Evolutionary conservation across 1,284 basidiomycete species (phyloP).

Genomic region (Boletus sp.): DNA sequence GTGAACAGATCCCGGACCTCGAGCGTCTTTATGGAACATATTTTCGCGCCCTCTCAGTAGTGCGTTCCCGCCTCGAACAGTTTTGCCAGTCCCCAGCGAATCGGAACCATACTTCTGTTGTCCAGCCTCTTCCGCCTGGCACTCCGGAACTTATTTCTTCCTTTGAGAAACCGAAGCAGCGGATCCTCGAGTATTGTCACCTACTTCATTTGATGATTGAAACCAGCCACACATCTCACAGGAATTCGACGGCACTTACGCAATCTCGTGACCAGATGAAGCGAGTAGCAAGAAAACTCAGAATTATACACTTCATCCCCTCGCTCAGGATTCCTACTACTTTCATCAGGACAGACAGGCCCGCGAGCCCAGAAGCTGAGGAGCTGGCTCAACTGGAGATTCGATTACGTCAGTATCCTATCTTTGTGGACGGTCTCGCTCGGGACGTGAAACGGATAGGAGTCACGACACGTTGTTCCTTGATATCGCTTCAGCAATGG

Average conservation of each 20-base stretch:
- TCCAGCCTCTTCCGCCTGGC: conserved; percentile 54
- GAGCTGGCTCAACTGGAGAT: conserved; percentile 53
- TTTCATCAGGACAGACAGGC: neutral
- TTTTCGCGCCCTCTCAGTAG: conserved; percentile 80
- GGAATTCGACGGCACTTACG: conserved; percentile 53
- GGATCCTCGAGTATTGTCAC: conserved; percentile 86
- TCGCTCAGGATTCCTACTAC: neutral
- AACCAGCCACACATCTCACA: conserved; percentile 74
- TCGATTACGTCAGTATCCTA: conserved; percentile 52
- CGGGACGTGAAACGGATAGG: conserved; percentile 60
- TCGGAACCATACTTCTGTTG: neutral
- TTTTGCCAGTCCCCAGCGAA: neutral
- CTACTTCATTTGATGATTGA: conserved; percentile 78
- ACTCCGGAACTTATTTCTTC: conserved; percentile 91
- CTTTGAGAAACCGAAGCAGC: conserved; percentile 89
- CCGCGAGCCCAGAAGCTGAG: conserved; percentile 47
- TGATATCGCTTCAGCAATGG: conserved; percentile 53
- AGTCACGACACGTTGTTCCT: conserved; percentile 33
- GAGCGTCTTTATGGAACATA: conserved; percentile 81
- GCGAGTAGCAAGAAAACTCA: conserved; percentile 78
- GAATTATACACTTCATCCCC: conserved; percentile 43
- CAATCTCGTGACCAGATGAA: conserved; percentile 70
- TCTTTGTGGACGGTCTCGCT: conserved; percentile 60
- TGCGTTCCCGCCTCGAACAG: conserved; percentile 64
- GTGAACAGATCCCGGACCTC: conserved; percentile 67